A percentile compares a stretch with the other conserved stretches of the same genome.
These are phyloP conservation scores for Aspergillus sp. DNA, from an alignment of 2,329 filamentous ascomycete species.

Conservation along the genomic window DNA sequence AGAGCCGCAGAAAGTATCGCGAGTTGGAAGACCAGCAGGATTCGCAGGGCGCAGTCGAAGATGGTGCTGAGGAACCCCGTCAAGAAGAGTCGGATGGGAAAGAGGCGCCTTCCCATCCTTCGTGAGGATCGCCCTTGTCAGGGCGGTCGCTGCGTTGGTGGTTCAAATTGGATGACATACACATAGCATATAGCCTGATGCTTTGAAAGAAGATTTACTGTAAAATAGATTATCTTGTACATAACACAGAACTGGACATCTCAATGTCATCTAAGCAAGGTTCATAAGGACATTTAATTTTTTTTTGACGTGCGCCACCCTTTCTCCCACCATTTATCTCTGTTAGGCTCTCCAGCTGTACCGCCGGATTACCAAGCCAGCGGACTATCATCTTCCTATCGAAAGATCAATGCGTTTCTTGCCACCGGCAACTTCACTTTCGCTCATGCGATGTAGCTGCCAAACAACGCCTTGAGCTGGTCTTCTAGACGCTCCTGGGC, in stretches of 20 bases:
- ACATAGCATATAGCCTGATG: not conserved
- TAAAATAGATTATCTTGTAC: conserved; percentile 2
- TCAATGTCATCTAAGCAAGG: conserved; percentile 10
- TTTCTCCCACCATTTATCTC: not conserved
- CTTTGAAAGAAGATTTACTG: not conserved
- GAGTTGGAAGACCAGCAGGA: conserved; percentile 28
- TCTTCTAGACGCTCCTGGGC: conserved; percentile 68
- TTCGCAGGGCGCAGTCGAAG: conserved; percentile 11
- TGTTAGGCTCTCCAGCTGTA: not conserved
- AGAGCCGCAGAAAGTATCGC: conserved; percentile 46
- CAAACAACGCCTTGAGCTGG: conserved; percentile 53
- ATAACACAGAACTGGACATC: not conserved
- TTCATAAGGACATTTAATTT: conserved; percentile 13
- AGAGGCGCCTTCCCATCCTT: not conserved
- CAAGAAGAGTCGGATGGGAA: not conserved
- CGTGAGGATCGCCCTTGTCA: not conserved
- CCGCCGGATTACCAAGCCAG: not conserved
- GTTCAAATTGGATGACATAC: not conserved
- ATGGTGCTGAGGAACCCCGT: conserved; percentile 11
- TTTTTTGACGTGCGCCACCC: not conserved
- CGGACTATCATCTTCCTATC: too few relatives aligned
- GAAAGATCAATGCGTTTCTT: not conserved
- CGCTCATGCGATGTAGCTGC: conserved; percentile 46
- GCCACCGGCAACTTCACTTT: not conserved
- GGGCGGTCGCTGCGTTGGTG: not conserved